Evolutionary conservation across 371 early-diverging fungal genomes (phyloP), one percentile per base, ranked within the genome.

Genomic region (Basidiobolus meristosporus): DNA sequence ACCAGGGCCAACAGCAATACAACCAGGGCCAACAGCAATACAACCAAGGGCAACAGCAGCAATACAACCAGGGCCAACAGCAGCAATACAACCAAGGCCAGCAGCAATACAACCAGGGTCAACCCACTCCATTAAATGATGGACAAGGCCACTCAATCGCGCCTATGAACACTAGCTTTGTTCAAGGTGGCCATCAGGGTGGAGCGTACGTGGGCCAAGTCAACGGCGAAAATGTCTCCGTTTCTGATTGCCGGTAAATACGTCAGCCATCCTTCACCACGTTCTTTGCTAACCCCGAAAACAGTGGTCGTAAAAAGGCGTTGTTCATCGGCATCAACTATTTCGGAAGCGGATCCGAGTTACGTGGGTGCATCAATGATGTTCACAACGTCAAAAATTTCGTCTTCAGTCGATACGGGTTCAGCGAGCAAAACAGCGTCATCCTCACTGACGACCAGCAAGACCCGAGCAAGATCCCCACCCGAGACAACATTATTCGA

Each of bases 251-350:
- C 20, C n/a, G 29, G 43, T 43, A 36, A 36, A 18, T 26, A 16
- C 12, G 18, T n/a, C n/a, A n/a, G n/a, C n/a, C n/a, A n/a, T 36
- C 14, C 31, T 12, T 10, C 3, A 36, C 19, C 10, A 3, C 11
- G 31, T 15, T 36, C 5, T 2, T 12, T 2, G 15, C 7, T 23
- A 16, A 11, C 11, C 7, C 15, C 14, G 3, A 17, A 40, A 29
- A 6, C 19, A 39, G 43, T 1, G 46, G 77, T 21, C 56, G 72
- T 42, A 83, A 79, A 53, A 70, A 73, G 41, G 93, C 90, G 1
- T 56, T 92, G 38, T 56, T 92, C 36, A 74, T 92, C 33, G 93
- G 93, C 26, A 88, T 90, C 54, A 92, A 92, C 51, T 92, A 92
- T 52, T 62, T 63, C 30, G 73, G 75, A 18, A 42, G 41, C 5